Evolutionary conservation across 495 filamentous ascomycete genomes (phyloP), one percentile per base, ranked within the genome.

Genomic region (Friedmanniomyces simplex): DNA sequence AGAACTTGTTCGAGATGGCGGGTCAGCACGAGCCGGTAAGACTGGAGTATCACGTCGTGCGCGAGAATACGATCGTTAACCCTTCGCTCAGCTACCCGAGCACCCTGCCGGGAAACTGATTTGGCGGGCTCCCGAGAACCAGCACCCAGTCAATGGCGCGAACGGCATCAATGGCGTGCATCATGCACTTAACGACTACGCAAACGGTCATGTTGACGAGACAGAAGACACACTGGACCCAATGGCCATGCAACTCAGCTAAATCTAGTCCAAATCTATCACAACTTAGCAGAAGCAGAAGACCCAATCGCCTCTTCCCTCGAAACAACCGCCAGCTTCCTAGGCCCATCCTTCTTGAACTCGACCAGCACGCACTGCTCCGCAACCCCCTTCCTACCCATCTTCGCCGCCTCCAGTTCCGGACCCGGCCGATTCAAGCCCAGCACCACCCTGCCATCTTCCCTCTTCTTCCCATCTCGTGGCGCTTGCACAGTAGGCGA

Each of bases 321-420:
- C 64, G 51, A 60, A 49, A 59, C 55, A 12, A 74, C 66, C 25
- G 68, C 71, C 51, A 74, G 60, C 47, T 67, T 53, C 58, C 72
- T 57, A 50, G 72, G 68, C 52, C 71, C 72, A 37, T 72, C 71
- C 46, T 67, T 68, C 54, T 53, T 64, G 64, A 90, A 87, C 28
- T 72, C 72, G 26, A 91, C 82, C 51, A 88, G 64, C 37, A 96
- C 79, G 22, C 91, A 85, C 62, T 84, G 77, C 54, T 91, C 84
- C 59, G 66, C 72, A 60, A 93, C 85, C 2, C 91, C 91, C 30
- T 73, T 80, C 63, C 81, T 75, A 5, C 68, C 78, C 12, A 71
- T 77, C 0, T 72, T 82, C 50, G 36, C 37, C 1, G 10, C 51
- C 62, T 78, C 74, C 24, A 94, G 67, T 66, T 95, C 90, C 39